A percentile compares a stretch with the other conserved stretches of the same genome.
Evolutionary conservation across 352 stramenopile genomes (phyloP).

Genomic region (Phytophthora pistaciae): DNA sequence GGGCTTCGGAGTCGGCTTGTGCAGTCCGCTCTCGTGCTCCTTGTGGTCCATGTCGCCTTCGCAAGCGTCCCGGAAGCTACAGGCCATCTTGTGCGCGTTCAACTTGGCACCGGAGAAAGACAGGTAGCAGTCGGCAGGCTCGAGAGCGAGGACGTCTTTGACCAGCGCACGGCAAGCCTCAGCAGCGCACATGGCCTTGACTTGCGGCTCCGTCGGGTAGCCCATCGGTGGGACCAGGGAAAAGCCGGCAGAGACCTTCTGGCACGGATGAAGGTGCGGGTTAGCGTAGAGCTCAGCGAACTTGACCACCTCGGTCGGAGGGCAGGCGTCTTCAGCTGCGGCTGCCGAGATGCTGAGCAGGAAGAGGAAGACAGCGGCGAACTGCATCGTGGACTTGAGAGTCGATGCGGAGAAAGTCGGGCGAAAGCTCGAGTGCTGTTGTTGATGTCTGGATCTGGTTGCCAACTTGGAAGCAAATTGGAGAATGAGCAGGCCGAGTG

Average conservation of each 20-base stretch:
- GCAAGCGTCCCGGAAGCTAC: conserved; percentile 17
- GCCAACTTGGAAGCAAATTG: conserved; percentile 37
- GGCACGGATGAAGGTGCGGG: conserved; percentile 36
- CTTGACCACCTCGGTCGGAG: conserved; percentile 29
- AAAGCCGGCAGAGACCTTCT: conserved; percentile 34
- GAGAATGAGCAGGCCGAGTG: conserved; percentile 25
- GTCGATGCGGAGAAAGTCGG: neutral
- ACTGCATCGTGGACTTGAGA: conserved; percentile 23
- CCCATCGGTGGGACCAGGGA: conserved; percentile 25
- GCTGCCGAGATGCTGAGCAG: conserved; percentile 19
- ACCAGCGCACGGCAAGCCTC: conserved; percentile 27
- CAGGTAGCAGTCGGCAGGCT: conserved; percentile 34
- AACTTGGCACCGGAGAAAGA: conserved; percentile 27
- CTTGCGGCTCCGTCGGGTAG: conserved; percentile 32
- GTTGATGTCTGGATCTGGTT: conserved; percentile 14
- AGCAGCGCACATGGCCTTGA: conserved; percentile 36
- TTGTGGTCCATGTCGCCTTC: conserved; percentile 4
- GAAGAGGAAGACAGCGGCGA: conserved; percentile 18
- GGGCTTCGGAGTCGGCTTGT: neutral
- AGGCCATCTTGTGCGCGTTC: conserved; percentile 31
- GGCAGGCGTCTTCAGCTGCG: conserved; percentile 35
- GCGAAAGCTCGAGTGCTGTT: conserved; percentile 4
- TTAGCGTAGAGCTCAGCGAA: conserved; percentile 39
- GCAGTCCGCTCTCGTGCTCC: conserved; percentile 5
- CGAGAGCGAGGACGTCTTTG: conserved; percentile 29